These are phyloP conservation scores for Aspergillus indologenus DNA, from an alignment of 495 filamentous ascomycete genomes.

Conservation along the genomic window DNA sequence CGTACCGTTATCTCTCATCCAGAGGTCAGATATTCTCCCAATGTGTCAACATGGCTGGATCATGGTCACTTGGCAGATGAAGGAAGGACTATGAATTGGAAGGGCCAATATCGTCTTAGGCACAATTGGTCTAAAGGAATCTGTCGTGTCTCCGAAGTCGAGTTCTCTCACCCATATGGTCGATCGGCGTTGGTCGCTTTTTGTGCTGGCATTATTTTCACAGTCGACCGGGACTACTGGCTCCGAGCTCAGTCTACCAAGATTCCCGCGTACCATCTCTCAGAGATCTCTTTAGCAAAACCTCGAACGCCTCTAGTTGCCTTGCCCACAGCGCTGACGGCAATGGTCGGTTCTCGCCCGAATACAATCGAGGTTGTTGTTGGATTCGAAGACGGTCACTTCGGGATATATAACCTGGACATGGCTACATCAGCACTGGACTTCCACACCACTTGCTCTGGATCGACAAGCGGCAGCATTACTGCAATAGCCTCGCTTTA, in stretches of 20 bases:
- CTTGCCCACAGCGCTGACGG: conserved; percentile 66
- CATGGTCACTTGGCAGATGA: conserved; percentile 56
- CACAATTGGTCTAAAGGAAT: conserved; percentile 90
- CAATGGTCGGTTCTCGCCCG: conserved; percentile 44
- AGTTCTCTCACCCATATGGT: conserved; percentile 54
- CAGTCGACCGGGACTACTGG: conserved; percentile 65
- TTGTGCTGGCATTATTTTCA: conserved; percentile 71
- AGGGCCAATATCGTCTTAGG: conserved; percentile 80
- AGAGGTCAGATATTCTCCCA: conserved; percentile 64
- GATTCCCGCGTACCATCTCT: conserved; percentile 40
- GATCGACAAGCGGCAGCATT: conserved; percentile 60
- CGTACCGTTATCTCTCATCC: conserved; percentile 35
- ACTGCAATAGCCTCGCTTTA: conserved; percentile 69
- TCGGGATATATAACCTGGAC: conserved; percentile 64
- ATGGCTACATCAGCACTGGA: conserved; percentile 39
- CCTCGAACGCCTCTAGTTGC: conserved; percentile 13
- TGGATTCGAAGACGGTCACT: conserved; percentile 75
- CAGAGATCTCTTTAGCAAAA: conserved; percentile 23
- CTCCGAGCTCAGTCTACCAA: conserved; percentile 77
- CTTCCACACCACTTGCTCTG: conserved; percentile 51
- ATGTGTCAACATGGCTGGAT: conserved; percentile 79
- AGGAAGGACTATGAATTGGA: conserved; percentile 68
- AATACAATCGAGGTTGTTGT: conserved; percentile 50
- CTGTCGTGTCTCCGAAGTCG: conserved; percentile 75
- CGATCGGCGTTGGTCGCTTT: conserved; percentile 68